Percentiles rank a stretch among this genome's conserved stretches.
Evolutionary conservation across 2,329 filamentous ascomycete genomes (phyloP).

Genomic region (Ceratocystis cacaofunesta): DNA sequence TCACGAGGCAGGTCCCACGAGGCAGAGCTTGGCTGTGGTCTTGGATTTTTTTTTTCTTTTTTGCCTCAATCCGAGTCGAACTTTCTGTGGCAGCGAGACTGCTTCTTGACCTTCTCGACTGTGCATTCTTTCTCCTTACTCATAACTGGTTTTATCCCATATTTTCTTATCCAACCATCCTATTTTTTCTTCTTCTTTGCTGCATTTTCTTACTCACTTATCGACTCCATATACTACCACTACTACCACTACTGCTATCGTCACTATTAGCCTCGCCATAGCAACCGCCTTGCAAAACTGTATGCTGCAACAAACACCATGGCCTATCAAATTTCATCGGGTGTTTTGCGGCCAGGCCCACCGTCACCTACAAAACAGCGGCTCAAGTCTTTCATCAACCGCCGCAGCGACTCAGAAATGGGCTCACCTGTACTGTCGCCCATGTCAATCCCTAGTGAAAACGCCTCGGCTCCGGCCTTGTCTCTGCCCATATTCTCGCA

Average conservation of each 20-base stretch:
- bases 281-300: background rate
- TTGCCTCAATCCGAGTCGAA: background rate
- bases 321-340: conserved; percentile 15
- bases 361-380: conserved; percentile 13
- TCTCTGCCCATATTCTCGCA: conserved; percentile 15
- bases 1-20: conserved; percentile 7
- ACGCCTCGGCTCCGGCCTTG: conserved; percentile 4
- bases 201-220: background rate
- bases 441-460: conserved; percentile 12
- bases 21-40: background rate
- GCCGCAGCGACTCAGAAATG: conserved; percentile 15
- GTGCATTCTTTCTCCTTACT: background rate
- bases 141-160: background rate
- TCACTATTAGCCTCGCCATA: background rate
- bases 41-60: background rate
- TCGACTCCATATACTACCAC: background rate
- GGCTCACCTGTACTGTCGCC: conserved; percentile 12
- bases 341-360: conserved; percentile 12
- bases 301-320: background rate
- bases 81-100: background rate
- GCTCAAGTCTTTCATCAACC: conserved; percentile 15
- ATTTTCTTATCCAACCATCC: conserved; percentile 1
- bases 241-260: background rate
- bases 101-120: background rate
- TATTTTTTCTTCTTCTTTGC: background rate